phyloP scores from a whole-genome alignment of 805 yeast genomes.

The Naumovozyma dairenensis region DNA sequence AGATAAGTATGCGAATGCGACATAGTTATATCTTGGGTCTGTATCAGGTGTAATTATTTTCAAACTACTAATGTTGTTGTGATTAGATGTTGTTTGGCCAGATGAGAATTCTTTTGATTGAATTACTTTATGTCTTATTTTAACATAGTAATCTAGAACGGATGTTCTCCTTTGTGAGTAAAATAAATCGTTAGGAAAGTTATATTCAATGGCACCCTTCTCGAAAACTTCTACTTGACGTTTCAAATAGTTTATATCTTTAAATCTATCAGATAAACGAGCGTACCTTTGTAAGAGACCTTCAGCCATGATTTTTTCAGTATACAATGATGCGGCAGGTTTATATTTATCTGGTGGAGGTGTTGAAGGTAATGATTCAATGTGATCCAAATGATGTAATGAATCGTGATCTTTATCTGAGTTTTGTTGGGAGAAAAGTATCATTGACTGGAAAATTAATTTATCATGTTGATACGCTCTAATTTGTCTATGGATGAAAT shows the following conservation, averaged over 20 bases:
- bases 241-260: constrained; percentile 4
- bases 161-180: constrained; percentile 12
- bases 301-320: constrained; percentile 10
- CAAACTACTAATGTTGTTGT: neutral
- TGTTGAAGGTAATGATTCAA: constrained; percentile 23
- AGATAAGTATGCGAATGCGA: constrained; percentile 48
- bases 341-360: constrained; percentile 24
- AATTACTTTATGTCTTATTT: constrained; percentile 12
- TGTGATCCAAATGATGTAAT: constrained; percentile 9
- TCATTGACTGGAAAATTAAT: constrained; percentile 42
- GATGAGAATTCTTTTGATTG: neutral
- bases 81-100: neutral
- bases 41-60: constrained; percentile 11
- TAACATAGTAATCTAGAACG: constrained; percentile 21
- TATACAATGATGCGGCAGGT: constrained; percentile 15
- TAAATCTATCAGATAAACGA: constrained; percentile 5
- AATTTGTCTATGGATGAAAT: constrained; percentile 44
- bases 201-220: constrained; percentile 26
- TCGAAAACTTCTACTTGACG: constrained; percentile 27
- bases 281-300: constrained; percentile 4
- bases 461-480: constrained; percentile 44
- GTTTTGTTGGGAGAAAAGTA: constrained; percentile 32
- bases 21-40: constrained; percentile 37
- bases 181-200: constrained; percentile 30
- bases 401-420: constrained; percentile 7